These are phyloP conservation scores for Grosmannia clavigera DNA, from an alignment of 2,329 filamentous ascomycete genomes.

Conservation along the genomic window DNA sequence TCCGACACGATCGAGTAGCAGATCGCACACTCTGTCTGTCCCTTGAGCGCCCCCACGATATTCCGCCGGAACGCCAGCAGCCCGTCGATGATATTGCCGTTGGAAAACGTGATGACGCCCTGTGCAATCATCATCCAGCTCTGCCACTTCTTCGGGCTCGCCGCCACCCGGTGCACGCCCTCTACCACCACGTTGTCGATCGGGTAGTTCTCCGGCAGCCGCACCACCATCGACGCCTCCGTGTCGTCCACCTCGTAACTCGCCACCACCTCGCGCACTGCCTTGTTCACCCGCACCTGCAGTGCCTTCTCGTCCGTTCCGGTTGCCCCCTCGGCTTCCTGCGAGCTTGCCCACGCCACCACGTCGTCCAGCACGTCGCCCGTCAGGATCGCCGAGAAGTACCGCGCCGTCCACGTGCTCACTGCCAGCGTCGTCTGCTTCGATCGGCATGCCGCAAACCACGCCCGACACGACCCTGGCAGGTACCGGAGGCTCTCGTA, in stretches of 20 bases:
- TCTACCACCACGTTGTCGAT: conserved; percentile 66
- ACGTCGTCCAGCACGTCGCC: conserved; percentile 55
- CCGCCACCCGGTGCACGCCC: conserved; percentile 70
- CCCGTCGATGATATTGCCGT: conserved; percentile 79
- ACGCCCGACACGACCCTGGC: conserved; percentile 66
- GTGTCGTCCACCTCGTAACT: conserved; percentile 83
- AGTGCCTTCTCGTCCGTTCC: conserved; percentile 40
- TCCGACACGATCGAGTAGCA: conserved; percentile 89
- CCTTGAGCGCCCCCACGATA: conserved; percentile 76
- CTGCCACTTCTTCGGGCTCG: conserved; percentile 86
- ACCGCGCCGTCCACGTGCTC: conserved; percentile 74
- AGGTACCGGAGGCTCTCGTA: conserved; percentile 68
- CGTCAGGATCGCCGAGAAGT: conserved; percentile 63
- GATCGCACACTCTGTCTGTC: conserved; percentile 89
- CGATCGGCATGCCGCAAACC: conserved; percentile 73
- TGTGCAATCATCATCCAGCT: conserved; percentile 81
- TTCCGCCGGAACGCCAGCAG: conserved; percentile 77
- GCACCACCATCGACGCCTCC: conserved; percentile 69
- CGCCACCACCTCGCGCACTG: conserved; percentile 65
- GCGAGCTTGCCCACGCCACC: conserved; percentile 47
- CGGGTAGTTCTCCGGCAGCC: conserved; percentile 70
- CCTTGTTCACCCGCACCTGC: conserved; percentile 56
- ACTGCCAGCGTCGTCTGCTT: conserved; percentile 70
- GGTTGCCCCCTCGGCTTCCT: conserved; percentile 27
- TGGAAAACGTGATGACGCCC: conserved; percentile 87